Evolutionary conservation across 371 early-diverging fungal genomes (phyloP).

Genomic region (Mucor irregularis): DNA sequence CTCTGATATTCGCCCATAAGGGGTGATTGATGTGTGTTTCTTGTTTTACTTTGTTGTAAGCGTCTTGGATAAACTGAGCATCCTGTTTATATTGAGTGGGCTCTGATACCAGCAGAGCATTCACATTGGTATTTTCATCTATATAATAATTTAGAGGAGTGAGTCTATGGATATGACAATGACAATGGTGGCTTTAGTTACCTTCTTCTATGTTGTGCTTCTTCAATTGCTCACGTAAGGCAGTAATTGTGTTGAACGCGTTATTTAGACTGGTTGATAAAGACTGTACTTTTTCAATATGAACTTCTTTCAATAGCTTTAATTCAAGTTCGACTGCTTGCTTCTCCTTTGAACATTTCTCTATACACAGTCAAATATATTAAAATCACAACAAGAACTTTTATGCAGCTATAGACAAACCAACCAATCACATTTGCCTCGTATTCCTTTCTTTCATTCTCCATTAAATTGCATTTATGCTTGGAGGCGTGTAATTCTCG

Average conservation of each 20-base stretch:
- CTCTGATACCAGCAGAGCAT: neutral
- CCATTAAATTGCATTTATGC: conserved; percentile 34
- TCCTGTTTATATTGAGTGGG: conserved; percentile 27
- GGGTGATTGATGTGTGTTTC: conserved; percentile 13
- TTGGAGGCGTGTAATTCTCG: conserved; percentile 23
- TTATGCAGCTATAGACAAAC: neutral
- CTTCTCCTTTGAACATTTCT: conserved; percentile 35
- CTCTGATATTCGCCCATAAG: conserved; percentile 32
- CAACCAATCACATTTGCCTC: conserved; percentile 34
- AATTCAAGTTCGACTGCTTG: conserved; percentile 27
- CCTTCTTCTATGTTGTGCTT: conserved; percentile 28
- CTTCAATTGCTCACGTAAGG: conserved; percentile 22
- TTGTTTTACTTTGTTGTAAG: conserved; percentile 17
- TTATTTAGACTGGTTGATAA: conserved; percentile 30
- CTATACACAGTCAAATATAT: conserved; percentile 25
- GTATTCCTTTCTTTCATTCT: conserved; percentile 36
- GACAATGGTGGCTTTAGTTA: conserved; percentile 1
- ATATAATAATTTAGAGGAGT: neutral
- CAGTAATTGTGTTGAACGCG: conserved; percentile 15
- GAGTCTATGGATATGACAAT: neutral
- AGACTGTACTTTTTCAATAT: conserved; percentile 36
- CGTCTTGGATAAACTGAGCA: conserved; percentile 33
- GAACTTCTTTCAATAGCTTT: conserved; percentile 31
- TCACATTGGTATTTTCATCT: neutral
- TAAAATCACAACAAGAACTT: neutral